These are phyloP conservation scores for Guyanaporus albipodus DNA, from an alignment of 768 basidiomycete genomes.

Conservation along the genomic window DNA sequence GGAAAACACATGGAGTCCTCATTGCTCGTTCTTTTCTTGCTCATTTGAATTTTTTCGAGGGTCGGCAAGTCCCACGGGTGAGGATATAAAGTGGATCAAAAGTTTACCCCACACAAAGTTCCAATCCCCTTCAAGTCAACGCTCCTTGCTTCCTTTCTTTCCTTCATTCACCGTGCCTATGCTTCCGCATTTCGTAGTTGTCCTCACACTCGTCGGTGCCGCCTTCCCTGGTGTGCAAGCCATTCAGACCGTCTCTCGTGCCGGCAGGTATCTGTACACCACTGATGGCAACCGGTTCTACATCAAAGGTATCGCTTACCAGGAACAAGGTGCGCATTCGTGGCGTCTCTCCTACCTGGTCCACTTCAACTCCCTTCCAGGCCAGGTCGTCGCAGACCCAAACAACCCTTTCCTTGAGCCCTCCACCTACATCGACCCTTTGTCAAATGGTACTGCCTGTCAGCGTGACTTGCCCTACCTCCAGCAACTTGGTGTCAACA, in stretches of 20 bases:
- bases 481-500: slow-evolving; percentile 71
- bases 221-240: slow-evolving; percentile 56
- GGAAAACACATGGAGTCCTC: too few species aligned
- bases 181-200: slow-evolving; percentile 22
- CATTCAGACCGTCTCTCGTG: slow-evolving; percentile 61
- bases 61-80: neutral
- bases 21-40: too few species aligned
- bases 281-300: slow-evolving; percentile 75
- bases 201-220: slow-evolving; percentile 37
- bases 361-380: slow-evolving; percentile 20
- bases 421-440: slow-evolving; percentile 74
- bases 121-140: neutral
- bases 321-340: slow-evolving; percentile 60
- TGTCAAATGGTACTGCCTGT: slow-evolving; percentile 65
- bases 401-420: slow-evolving; percentile 70
- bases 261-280: slow-evolving; percentile 79
- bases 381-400: slow-evolving; percentile 36
- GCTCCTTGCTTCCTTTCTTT: slow-evolving; percentile 7
- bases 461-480: slow-evolving; percentile 77
- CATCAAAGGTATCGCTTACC: slow-evolving; percentile 86
- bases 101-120: neutral
- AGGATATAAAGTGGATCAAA: neutral
- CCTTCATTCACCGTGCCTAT: slow-evolving; percentile 23
- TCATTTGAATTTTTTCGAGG: too few species aligned
- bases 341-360: neutral